Evolutionary conservation across 768 basidiomycete species (phyloP).

Genomic region (Boletus fagicola): DNA sequence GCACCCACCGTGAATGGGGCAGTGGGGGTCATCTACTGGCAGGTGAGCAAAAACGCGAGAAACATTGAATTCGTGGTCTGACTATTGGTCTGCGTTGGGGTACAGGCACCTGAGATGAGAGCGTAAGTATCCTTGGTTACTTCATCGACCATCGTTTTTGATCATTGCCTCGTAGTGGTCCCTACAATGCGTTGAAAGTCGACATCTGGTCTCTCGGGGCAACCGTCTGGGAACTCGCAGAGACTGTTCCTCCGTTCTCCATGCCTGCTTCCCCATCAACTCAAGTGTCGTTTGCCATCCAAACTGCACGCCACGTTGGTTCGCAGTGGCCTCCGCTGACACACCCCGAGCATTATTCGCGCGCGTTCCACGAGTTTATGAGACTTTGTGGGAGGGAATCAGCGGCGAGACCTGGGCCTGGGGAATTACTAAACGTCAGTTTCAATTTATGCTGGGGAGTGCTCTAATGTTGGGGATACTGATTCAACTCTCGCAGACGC

Average conservation of each 20-base stretch:
- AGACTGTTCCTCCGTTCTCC: conserved; percentile 72
- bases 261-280: conserved; percentile 32
- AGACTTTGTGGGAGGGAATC: conserved; percentile 62
- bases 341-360: conserved; percentile 60
- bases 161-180: conserved; percentile 42
- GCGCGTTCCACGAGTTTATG: conserved; percentile 72
- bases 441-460: background rate
- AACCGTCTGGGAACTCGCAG: conserved; percentile 79
- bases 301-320: conserved; percentile 44
- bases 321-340: conserved; percentile 65
- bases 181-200: conserved; percentile 71
- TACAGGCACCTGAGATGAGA: conserved; percentile 73
- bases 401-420: conserved; percentile 51
- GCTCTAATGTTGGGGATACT: background rate
- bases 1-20: conserved; percentile 52
- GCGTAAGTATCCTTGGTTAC: conserved; percentile 42
- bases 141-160: background rate
- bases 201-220: conserved; percentile 84
- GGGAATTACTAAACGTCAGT: conserved; percentile 58
- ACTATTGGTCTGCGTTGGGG: background rate
- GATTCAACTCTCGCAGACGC: conserved; percentile 39
- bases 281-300: conserved; percentile 31
- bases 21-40: conserved; percentile 80
- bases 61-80: background rate
- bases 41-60: conserved; percentile 41